Evolutionary conservation across 371 early-diverging fungal genomes (phyloP).

Genomic region (Polyrhizophydium stewartii): DNA sequence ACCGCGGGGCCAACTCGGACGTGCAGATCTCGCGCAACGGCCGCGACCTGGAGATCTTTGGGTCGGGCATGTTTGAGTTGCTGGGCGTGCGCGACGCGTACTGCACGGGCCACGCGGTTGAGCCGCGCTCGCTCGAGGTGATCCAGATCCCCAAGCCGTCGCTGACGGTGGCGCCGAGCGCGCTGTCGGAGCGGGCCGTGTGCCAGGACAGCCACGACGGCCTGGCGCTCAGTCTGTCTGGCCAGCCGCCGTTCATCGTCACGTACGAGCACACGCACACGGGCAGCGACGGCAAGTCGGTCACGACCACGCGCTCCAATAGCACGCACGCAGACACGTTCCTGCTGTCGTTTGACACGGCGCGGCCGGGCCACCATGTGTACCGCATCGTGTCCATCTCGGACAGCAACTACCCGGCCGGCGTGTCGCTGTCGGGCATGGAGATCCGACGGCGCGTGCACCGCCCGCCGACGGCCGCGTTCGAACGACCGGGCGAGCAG

Average conservation of each 20-base stretch:
- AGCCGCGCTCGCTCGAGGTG: constrained; percentile 2
- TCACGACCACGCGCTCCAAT: background rate
- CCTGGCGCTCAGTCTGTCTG: constrained; percentile 25
- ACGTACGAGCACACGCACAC: constrained; percentile 12
- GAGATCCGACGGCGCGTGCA: constrained; percentile 18
- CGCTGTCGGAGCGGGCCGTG: background rate
- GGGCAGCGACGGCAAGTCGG: background rate
- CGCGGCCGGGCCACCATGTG: constrained; percentile 22
- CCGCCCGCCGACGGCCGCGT: constrained; percentile 24
- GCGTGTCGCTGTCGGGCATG: background rate
- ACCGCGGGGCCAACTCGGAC: constrained; percentile 2
- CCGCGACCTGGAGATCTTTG: constrained; percentile 5
- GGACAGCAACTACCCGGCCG: constrained; percentile 37
- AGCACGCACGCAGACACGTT: constrained; percentile 12
- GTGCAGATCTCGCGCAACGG: background rate
- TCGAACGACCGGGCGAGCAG: constrained; percentile 20
- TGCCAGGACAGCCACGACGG: constrained; percentile 25
- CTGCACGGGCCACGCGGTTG: constrained; percentile 24
- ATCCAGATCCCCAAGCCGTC: constrained; percentile 17
- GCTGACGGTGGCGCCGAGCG: background rate
- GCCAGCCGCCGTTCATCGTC: constrained; percentile 34
- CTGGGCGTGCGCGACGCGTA: constrained; percentile 16
- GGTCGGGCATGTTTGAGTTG: constrained; percentile 30
- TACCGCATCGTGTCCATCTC: constrained; percentile 27
- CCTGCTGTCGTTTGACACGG: constrained; percentile 16